Conservation (phyloP, 2,329 filamentous ascomycete genomes). For the Penicillium sp. region DNA sequence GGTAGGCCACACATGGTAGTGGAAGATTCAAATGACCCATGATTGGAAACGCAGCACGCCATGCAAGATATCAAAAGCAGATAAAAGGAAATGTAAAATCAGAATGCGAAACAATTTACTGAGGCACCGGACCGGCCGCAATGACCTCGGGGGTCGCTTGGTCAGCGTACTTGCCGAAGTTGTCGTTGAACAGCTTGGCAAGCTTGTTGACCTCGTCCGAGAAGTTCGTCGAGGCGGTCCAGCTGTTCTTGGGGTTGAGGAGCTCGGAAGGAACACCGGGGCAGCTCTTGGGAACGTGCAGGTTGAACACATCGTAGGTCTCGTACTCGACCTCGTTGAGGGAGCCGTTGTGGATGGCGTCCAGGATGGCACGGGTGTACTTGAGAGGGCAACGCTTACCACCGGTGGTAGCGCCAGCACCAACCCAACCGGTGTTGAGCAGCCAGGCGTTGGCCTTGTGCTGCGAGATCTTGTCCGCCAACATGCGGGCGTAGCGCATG, state of each 20-base stretch:
- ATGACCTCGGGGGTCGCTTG: constrained; percentile 74
- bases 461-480: constrained; percentile 91
- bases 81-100: constrained; percentile 18
- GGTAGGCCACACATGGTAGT: too few relatives aligned
- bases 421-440: constrained; percentile 96
- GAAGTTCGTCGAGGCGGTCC: constrained; percentile 79
- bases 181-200: constrained; percentile 80
- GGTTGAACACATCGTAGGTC: constrained; percentile 92
- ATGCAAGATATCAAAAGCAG: too few relatives aligned
- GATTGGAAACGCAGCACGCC: too few relatives aligned
- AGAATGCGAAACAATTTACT: constrained; percentile 20
- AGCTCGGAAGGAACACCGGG: constrained; percentile 81
- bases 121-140: constrained; percentile 40
- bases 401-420: constrained; percentile 78
- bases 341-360: constrained; percentile 94
- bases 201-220: constrained; percentile 81
- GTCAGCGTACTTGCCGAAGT: constrained; percentile 90
- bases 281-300: constrained; percentile 87
- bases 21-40: too few relatives aligned
- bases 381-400: constrained; percentile 96
- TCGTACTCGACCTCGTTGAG: constrained; percentile 90
- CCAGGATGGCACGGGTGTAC: constrained; percentile 96
- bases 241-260: constrained; percentile 86
- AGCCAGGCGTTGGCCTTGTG: constrained; percentile 97
- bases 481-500: constrained; percentile 98